Evolutionary conservation across 2,329 filamentous ascomycete species (phyloP).

Genomic region (Dendryphion nanum): DNA sequence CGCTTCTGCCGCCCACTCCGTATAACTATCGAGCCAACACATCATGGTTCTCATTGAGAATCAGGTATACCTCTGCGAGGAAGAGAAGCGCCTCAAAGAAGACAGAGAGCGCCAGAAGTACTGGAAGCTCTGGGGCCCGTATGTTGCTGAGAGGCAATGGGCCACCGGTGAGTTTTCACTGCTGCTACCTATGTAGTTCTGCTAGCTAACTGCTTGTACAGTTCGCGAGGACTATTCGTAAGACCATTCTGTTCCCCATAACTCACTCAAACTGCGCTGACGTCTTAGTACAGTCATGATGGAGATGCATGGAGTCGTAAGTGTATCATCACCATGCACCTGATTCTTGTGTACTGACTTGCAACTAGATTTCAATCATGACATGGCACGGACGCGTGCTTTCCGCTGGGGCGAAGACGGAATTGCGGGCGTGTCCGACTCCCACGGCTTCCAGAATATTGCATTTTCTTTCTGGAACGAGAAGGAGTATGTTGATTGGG

Average conservation of each 20-base stretch:
- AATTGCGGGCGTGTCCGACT: conserved; percentile 93
- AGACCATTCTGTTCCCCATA: conserved; percentile 40
- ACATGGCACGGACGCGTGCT: conserved; percentile 81
- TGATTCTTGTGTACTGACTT: conserved; percentile 22
- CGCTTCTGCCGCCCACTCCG: conserved; percentile 5
- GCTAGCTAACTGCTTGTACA: conserved; percentile 40
- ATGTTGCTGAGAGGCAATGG: conserved; percentile 93
- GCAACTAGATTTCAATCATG: conserved; percentile 80
- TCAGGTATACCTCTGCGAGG: conserved; percentile 81
- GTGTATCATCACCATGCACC: conserved; percentile 36
- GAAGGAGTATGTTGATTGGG: conserved; percentile 67
- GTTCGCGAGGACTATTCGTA: conserved; percentile 89
- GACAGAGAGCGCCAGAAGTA: conserved; percentile 82
- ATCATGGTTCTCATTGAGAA: conserved; percentile 86
- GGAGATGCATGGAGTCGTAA: conserved; percentile 95
- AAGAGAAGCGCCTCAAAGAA: conserved; percentile 86
- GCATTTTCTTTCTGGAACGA: conserved; percentile 98
- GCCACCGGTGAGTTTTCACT: conserved; percentile 67
- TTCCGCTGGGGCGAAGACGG: conserved; percentile 97
- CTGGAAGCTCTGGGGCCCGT: conserved; percentile 98
- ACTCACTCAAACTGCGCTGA: no score
- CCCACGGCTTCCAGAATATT: conserved; percentile 87
- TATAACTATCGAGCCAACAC: conserved; percentile 11
- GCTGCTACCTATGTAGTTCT: background rate
- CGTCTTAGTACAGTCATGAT: conserved; percentile 55